These are phyloP conservation scores for Nannochloris sp. DNA, from an alignment of 139 green algal genomes.

Conservation along the genomic window DNA sequence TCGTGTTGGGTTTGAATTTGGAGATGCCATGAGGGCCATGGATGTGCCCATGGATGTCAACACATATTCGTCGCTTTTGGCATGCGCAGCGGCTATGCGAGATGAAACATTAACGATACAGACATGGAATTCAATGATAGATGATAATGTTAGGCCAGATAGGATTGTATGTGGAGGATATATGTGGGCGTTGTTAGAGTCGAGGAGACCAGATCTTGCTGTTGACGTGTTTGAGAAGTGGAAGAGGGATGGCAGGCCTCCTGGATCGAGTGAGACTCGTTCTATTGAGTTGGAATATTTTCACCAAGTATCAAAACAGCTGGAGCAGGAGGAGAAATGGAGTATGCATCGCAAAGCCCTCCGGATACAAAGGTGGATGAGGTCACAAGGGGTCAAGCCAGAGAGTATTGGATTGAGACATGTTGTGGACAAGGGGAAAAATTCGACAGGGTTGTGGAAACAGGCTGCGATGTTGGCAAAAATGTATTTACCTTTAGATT, in stretches of 20 bases:
- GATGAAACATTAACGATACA: neutral
- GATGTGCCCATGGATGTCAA: neutral
- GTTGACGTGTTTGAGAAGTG: slow-evolving; percentile 2
- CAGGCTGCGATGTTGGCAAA: neutral
- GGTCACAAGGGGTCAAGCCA: slow-evolving; percentile 1
- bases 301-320: neutral
- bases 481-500: neutral
- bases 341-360: slow-evolving; percentile 2
- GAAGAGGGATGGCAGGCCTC: slow-evolving; percentile 2
- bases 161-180: slow-evolving; percentile 3
- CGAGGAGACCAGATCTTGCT: neutral
- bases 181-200: slow-evolving; percentile 9
- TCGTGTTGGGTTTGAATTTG: slow-evolving; percentile 4
- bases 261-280: slow-evolving; percentile 2
- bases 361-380: slow-evolving; percentile 7
- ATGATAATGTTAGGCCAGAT: neutral
- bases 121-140: slow-evolving; percentile 6
- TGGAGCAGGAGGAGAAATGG: neutral
- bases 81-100: neutral
- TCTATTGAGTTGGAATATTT: neutral
- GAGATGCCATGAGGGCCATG: slow-evolving; percentile 2
- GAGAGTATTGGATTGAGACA: neutral
- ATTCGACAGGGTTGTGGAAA: neutral
- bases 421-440: neutral
- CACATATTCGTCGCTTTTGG: slow-evolving; percentile 6